Conservation (phyloP, 768 basidiomycete species). For the Leccinum ochraceum region DNA sequence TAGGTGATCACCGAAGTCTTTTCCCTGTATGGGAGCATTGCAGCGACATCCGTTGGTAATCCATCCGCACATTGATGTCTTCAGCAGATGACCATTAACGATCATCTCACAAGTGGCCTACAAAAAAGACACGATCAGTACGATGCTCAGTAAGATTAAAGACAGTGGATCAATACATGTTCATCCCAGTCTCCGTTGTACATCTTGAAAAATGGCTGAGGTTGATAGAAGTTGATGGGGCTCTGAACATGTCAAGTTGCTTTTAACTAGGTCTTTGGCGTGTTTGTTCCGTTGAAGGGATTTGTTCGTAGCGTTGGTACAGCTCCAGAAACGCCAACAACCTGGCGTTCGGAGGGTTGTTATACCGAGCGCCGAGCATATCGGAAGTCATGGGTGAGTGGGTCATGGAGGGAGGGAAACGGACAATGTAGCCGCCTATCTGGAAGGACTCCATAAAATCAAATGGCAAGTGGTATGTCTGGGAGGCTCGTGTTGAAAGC, state of each 20-base stretch:
- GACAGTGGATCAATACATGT: conserved; percentile 8
- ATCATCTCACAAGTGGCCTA: conserved; percentile 16
- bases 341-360: background rate
- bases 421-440: background rate
- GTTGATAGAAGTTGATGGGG: background rate
- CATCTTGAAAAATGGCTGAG: conserved; percentile 1
- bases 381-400: background rate
- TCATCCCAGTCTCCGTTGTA: conserved; percentile 14
- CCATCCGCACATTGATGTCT: conserved; percentile 14
- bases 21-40: conserved; percentile 7
- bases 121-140: background rate
- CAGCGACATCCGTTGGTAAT: conserved; percentile 10
- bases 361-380: background rate
- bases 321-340: conserved; percentile 16
- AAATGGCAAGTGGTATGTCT: conserved; percentile 5
- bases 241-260: background rate
- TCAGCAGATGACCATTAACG: background rate
- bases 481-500: background rate
- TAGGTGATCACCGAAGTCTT: conserved; percentile 19
- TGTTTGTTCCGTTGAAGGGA: background rate
- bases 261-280: conserved; percentile 13
- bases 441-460: background rate
- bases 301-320: conserved; percentile 15
- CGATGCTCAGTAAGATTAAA: background rate
- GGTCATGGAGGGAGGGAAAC: background rate